A percentile compares a stretch with the other conserved stretches of the same genome.
Conservation (phyloP, 2,329 filamentous ascomycete species). For the Xylaria sp. region DNA sequence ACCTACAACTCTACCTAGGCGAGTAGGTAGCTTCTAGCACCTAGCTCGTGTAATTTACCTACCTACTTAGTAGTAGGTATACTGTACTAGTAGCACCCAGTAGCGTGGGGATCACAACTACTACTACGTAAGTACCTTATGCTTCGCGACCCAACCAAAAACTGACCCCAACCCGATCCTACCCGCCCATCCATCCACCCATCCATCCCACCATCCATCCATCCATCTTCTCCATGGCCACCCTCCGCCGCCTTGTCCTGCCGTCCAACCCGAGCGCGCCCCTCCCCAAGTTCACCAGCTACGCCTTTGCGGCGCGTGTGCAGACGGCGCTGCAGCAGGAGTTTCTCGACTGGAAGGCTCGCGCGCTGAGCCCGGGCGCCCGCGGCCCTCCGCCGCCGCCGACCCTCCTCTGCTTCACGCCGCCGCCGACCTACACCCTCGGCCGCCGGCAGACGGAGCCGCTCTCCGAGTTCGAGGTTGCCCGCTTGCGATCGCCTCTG, state of each 20-base stretch:
- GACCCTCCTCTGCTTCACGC: slow-evolving; percentile 83
- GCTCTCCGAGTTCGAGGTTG: slow-evolving; percentile 60
- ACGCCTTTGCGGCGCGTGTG: slow-evolving; percentile 53
- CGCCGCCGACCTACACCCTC: slow-evolving; percentile 86
- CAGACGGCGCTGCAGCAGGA: slow-evolving; percentile 56
- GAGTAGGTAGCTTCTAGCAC: neutral
- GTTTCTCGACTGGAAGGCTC: slow-evolving; percentile 69
- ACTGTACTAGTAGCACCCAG: too few species aligned
- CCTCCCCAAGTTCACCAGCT: slow-evolving; percentile 50
- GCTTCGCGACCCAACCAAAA: slow-evolving; percentile 13
- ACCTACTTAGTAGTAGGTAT: neutral
- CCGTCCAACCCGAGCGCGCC: slow-evolving; percentile 41
- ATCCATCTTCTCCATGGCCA: slow-evolving; percentile 31
- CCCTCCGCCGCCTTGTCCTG: slow-evolving; percentile 30
- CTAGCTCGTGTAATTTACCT: neutral
- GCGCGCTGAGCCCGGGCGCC: slow-evolving; percentile 14
- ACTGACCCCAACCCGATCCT: slow-evolving; percentile 6
- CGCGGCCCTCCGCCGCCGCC: slow-evolving; percentile 65
- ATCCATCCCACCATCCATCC: slow-evolving; percentile 3
- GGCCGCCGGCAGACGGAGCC: slow-evolving; percentile 78
- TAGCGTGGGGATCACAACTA: neutral
- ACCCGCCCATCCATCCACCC: neutral
- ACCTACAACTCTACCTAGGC: neutral
- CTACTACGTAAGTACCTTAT: too few species aligned
- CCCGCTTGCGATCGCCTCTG: slow-evolving; percentile 58